Conservation (phyloP, 2,329 filamentous ascomycete species). For the Paraphaeosphaeria minitans region DNA sequence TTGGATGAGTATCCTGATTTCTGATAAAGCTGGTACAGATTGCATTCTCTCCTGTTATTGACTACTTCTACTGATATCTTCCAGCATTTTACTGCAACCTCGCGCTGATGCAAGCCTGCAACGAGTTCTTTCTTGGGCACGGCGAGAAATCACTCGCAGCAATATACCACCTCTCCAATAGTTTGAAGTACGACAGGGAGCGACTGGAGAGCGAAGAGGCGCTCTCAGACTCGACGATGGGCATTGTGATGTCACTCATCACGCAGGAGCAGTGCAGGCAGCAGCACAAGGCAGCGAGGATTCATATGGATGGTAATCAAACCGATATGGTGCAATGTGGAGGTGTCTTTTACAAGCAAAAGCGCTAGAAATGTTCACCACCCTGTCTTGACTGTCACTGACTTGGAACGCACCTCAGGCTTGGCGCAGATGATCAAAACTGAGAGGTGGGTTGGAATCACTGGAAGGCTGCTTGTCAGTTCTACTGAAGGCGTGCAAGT, state of each 20-base stretch:
- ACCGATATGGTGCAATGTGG: no score
- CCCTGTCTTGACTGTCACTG: no score
- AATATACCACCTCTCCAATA: slow-evolving; percentile 4
- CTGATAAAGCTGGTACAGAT: not conserved
- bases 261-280: slow-evolving; percentile 9
- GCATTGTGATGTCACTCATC: slow-evolving; percentile 2
- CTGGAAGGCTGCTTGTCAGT: not conserved
- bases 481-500: slow-evolving; percentile 11
- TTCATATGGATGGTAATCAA: slow-evolving; percentile 1
- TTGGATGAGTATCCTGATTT: slow-evolving; percentile 2
- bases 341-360: no score
- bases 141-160: not conserved
- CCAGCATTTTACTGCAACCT: slow-evolving; percentile 9
- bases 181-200: not conserved
- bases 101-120: slow-evolving; percentile 11
- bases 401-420: not conserved
- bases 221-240: slow-evolving; percentile 9
- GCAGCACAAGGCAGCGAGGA: slow-evolving; percentile 1
- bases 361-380: no score
- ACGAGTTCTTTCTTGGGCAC: slow-evolving; percentile 1
- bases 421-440: slow-evolving; percentile 1
- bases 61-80: not conserved
- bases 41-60: not conserved
- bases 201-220: slow-evolving; percentile 9
- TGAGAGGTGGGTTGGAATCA: slow-evolving; percentile 3